These are phyloP conservation scores for Lepiota brunneoincarnata DNA, from an alignment of 768 basidiomycete genomes.

Conservation along the genomic window DNA sequence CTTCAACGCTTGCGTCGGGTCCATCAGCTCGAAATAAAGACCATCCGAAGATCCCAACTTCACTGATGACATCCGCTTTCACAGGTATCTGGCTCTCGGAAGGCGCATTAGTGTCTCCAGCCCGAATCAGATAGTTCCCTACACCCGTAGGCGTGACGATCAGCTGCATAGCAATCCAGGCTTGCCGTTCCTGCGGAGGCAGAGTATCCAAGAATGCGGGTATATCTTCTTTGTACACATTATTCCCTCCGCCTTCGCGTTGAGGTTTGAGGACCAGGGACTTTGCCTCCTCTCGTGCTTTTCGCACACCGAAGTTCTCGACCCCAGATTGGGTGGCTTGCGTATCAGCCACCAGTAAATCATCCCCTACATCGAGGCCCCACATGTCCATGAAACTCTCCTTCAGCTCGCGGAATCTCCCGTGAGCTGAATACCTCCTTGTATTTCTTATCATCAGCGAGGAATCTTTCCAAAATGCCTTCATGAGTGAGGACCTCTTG, in stretches of 20 bases:
- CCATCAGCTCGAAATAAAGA: conserved; percentile 59
- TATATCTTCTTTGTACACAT: conserved; percentile 85
- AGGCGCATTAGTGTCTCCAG: conserved; percentile 41
- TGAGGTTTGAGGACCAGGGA: conserved; percentile 92
- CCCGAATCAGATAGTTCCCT: conserved; percentile 74
- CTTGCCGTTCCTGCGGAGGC: conserved; percentile 58
- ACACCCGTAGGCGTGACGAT: conserved; percentile 73
- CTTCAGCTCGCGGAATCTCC: conserved; percentile 55
- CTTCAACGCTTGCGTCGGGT: conserved; percentile 38
- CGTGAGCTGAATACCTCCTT: conserved; percentile 26
- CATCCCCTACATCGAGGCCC: conserved; percentile 60
- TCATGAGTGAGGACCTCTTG: conserved; percentile 82
- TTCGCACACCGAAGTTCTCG: conserved; percentile 41
- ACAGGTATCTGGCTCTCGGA: conserved; percentile 34
- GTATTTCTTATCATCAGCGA: conserved; percentile 40
- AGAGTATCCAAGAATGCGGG: conserved; percentile 71
- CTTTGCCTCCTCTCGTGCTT: conserved; percentile 47
- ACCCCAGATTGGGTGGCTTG: conserved; percentile 22
- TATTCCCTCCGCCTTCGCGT: conserved; percentile 97
- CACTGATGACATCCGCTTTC: conserved; percentile 74
- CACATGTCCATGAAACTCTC: conserved; percentile 88
- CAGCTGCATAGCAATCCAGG: conserved; percentile 96
- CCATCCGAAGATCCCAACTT: conserved; percentile 92
- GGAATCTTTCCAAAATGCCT: conserved; percentile 72
- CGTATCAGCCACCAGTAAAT: conserved; percentile 29